These are phyloP conservation scores for Scheffersomyces quercinus DNA, from an alignment of 1,139 yeast genomes.

Conservation along the genomic window DNA sequence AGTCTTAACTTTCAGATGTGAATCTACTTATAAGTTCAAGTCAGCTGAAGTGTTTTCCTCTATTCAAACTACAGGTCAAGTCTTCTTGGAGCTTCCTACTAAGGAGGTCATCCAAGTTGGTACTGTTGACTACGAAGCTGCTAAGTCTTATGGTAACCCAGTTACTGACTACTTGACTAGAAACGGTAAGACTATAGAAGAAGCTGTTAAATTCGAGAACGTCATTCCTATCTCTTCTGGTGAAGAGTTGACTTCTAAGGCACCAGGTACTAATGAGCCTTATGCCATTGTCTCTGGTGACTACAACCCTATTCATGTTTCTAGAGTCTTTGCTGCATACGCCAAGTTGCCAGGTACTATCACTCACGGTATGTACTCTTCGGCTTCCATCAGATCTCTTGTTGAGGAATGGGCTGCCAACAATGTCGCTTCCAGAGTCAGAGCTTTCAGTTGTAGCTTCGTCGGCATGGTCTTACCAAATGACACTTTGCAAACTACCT, in stretches of 20 bases:
- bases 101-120: conserved; percentile 91
- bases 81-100: conserved; percentile 85
- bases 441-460: conserved; percentile 89
- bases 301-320: conserved; percentile 96
- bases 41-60: conserved; percentile 73
- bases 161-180: conserved; percentile 91
- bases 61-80: conserved; percentile 83
- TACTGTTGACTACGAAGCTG: conserved; percentile 85
- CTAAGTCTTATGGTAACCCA: conserved; percentile 94
- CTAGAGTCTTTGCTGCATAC: conserved; percentile 89
- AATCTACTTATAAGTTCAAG: conserved; percentile 81
- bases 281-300: conserved; percentile 98
- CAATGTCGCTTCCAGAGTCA: conserved; percentile 91
- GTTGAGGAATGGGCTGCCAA: conserved; percentile 99
- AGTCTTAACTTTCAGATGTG: conserved; percentile 85
- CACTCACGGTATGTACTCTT: conserved; percentile 98
- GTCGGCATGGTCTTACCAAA: conserved; percentile 98
- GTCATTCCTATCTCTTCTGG: conserved; percentile 84
- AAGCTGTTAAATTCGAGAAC: conserved; percentile 87
- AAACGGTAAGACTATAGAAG: conserved; percentile 92
- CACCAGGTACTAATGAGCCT: conserved; percentile 88
- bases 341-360: conserved; percentile 96
- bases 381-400: conserved; percentile 90
- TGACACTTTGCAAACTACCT: conserved; percentile 80
- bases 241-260: conserved; percentile 69